Conservation (phyloP, 371 early-diverging fungal genomes). For the Smittium culicis region DNA sequence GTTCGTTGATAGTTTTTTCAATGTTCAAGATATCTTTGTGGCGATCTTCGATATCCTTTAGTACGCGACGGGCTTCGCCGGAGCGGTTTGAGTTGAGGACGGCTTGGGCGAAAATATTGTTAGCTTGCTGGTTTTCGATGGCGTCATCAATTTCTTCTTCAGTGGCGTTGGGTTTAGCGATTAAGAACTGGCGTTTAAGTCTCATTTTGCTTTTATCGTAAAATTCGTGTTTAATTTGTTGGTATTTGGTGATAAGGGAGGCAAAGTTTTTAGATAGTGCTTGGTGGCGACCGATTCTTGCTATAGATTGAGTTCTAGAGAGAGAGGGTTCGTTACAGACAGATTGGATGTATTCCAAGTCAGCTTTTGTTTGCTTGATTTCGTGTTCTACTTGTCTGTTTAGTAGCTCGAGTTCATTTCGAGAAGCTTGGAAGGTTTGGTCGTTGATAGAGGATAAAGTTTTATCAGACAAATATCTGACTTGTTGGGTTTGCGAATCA, state of each 20-base stretch:
- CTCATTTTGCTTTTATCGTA: constrained; percentile 14
- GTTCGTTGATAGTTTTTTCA: constrained; percentile 36
- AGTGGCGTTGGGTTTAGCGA: constrained; percentile 21
- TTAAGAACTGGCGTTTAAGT: constrained; percentile 22
- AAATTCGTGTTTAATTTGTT: constrained; percentile 12
- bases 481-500: constrained; percentile 15
- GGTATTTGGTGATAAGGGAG: constrained; percentile 14
- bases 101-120: constrained; percentile 19
- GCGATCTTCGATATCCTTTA: constrained; percentile 21
- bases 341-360: constrained; percentile 9
- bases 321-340: constrained; percentile 12
- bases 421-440: constrained; percentile 18
- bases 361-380: constrained; percentile 15
- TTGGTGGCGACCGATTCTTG: constrained; percentile 19
- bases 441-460: constrained; percentile 27
- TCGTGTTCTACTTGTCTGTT: constrained; percentile 11
- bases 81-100: constrained; percentile 14
- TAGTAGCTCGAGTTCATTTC: constrained; percentile 14
- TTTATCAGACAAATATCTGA: constrained; percentile 17
- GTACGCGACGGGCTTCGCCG: constrained; percentile 17
- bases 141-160: constrained; percentile 22
- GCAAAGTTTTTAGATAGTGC: constrained; percentile 13
- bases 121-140: constrained; percentile 17
- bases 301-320: constrained; percentile 16
- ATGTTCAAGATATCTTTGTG: constrained; percentile 26